Evolutionary conservation across 2,329 filamentous ascomycete genomes (phyloP).

Genomic region (Aspergillus fischeri): DNA sequence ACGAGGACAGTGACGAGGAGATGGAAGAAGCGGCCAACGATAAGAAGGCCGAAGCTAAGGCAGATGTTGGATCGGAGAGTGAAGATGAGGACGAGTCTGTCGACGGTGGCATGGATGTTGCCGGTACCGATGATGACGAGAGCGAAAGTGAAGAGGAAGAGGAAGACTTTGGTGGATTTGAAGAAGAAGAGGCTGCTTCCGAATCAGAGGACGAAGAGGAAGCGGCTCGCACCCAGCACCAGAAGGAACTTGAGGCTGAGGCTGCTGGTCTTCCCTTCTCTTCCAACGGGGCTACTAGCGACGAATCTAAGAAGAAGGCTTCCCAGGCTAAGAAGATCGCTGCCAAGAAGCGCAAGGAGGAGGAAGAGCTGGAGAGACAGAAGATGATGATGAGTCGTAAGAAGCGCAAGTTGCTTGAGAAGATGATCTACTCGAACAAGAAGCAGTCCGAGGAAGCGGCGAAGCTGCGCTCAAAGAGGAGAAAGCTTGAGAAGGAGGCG

Average conservation of each 20-base stretch:
- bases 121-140: constrained; percentile 43
- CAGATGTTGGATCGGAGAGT: constrained; percentile 39
- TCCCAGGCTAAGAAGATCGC: constrained; percentile 68
- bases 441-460: constrained; percentile 89
- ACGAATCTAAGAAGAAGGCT: constrained; percentile 64
- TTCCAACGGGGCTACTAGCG: constrained; percentile 47
- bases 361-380: constrained; percentile 83
- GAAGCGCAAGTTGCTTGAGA: constrained; percentile 95
- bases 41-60: constrained; percentile 15
- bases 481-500: constrained; percentile 69
- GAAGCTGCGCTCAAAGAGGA: constrained; percentile 80
- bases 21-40: constrained; percentile 31
- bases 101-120: constrained; percentile 49
- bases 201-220: constrained; percentile 57
- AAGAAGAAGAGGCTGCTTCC: constrained; percentile 45
- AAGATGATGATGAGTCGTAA: constrained; percentile 99
- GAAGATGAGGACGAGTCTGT: constrained; percentile 46
- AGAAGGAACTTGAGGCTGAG: constrained; percentile 90
- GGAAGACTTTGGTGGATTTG: constrained; percentile 49
- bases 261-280: constrained; percentile 62
- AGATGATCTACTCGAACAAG: constrained; percentile 94
- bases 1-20: constrained; percentile 45
- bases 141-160: constrained; percentile 45
- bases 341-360: constrained; percentile 61
- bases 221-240: constrained; percentile 64